Evolutionary conservation across 768 basidiomycete genomes (phyloP).

Genomic region (Pleurotus sapidus): DNA sequence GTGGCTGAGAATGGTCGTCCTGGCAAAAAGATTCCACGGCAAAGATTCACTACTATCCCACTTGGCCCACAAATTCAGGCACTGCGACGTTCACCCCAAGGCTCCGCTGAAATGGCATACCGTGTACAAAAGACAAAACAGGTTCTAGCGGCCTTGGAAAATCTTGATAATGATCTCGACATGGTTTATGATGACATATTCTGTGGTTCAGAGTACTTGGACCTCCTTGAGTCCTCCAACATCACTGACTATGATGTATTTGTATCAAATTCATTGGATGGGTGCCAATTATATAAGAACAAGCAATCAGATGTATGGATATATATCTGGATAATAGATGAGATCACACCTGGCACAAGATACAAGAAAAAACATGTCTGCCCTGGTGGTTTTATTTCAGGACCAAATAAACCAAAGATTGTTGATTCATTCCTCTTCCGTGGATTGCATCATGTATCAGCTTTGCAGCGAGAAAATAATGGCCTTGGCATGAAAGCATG

Average conservation of each 20-base stretch:
- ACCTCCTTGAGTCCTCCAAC: conserved; percentile 9
- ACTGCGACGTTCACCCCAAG: conserved; percentile 15
- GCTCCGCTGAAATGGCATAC: conserved; percentile 25
- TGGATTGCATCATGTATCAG: conserved; percentile 29
- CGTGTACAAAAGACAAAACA: conserved; percentile 7
- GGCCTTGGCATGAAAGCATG: conserved; percentile 16
- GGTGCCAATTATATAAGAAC: conserved; percentile 36
- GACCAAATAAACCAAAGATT: conserved; percentile 34
- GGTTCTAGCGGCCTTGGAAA: background rate
- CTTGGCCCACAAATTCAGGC: conserved; percentile 44
- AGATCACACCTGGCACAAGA: conserved; percentile 22
- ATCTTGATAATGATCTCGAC: background rate
- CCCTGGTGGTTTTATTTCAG: conserved; percentile 28
- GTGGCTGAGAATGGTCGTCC: background rate
- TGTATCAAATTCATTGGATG: conserved; percentile 32
- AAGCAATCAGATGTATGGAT: conserved; percentile 42
- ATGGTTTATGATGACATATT: conserved; percentile 20
- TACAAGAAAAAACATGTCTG: conserved; percentile 30
- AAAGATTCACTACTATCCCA: conserved; percentile 33
- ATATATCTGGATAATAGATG: conserved; percentile 28
- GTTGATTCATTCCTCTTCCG: conserved; percentile 32
- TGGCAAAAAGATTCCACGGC: conserved; percentile 21
- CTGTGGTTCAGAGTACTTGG: conserved; percentile 23
- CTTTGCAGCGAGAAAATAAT: conserved; percentile 22
- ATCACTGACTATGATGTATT: conserved; percentile 26